A percentile compares a stretch with the other conserved stretches of the same genome.
Conservation (phyloP, 148 eudicot genomes). For the Fagopyrum tataricum region DNA sequence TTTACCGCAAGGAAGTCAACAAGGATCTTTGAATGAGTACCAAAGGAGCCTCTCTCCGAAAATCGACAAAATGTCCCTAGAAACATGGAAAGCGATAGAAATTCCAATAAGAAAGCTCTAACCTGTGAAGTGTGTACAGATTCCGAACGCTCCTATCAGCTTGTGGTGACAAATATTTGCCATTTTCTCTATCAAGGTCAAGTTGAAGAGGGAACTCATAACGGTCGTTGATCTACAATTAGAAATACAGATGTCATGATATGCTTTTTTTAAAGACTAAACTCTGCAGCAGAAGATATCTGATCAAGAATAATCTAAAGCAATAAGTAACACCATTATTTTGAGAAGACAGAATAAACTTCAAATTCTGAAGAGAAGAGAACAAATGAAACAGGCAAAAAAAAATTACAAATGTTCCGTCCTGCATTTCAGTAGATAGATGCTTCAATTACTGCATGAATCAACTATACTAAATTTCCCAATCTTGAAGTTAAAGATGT, state of each 20-base stretch:
- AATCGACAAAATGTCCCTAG: neutral
- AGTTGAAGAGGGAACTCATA: slow-evolving; percentile 88
- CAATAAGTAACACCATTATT: neutral
- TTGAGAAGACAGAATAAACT: neutral
- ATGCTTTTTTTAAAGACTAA: neutral
- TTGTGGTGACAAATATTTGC: slow-evolving; percentile 74
- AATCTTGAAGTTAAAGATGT: neutral
- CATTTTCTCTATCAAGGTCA: slow-evolving; percentile 78
- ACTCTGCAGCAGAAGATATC: neutral
- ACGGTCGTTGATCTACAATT: slow-evolving; percentile 73
- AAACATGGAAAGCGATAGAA: neutral
- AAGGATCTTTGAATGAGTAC: neutral
- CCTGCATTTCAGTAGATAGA: neutral
- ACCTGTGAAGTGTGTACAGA: slow-evolving; percentile 84
- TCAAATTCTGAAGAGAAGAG: neutral
- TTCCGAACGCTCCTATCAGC: slow-evolving; percentile 85
- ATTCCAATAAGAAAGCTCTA: slow-evolving; percentile 2
- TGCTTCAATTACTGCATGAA: neutral
- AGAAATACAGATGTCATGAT: neutral
- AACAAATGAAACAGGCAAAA: neutral
- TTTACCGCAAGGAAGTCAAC: neutral
- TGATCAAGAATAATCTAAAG: neutral
- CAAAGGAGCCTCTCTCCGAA: neutral
- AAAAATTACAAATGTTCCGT: neutral
- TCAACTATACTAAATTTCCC: neutral